Percentiles rank a stretch among this genome's conserved stretches.
phyloP scores from a whole-genome alignment of 371 early-diverging fungal species.

The Amoeboaphelidium occidentale region DNA sequence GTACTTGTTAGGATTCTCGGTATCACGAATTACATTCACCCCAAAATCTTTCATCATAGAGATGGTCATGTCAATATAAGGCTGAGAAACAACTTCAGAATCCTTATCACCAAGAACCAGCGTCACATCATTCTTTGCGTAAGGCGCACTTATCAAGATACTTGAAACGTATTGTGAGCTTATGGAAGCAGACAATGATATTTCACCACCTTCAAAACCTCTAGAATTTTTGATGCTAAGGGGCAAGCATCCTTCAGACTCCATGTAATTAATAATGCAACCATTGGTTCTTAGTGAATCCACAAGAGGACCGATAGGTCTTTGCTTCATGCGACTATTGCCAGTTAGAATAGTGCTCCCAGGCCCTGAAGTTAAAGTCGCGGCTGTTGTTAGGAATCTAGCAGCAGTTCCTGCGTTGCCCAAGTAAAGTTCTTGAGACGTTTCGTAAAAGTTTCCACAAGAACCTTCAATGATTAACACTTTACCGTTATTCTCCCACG shows the following conservation, averaged over 20 bases:
- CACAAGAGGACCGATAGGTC: constrained; percentile 76
- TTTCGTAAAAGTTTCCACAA: constrained; percentile 39
- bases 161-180: constrained; percentile 93
- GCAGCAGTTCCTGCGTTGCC: constrained; percentile 96
- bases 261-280: constrained; percentile 43
- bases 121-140: constrained; percentile 46
- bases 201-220: constrained; percentile 64
- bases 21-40: constrained; percentile 39
- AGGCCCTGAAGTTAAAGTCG: constrained; percentile 33
- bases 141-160: constrained; percentile 81
- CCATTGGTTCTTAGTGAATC: constrained; percentile 57
- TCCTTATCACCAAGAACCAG: constrained; percentile 42
- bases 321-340: constrained; percentile 89
- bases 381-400: constrained; percentile 75
- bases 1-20: constrained; percentile 40
- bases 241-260: constrained; percentile 63
- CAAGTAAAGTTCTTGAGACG: constrained; percentile 56
- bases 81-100: constrained; percentile 84
- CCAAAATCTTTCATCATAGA: constrained; percentile 73
- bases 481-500: constrained; percentile 78
- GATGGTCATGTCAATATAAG: constrained; percentile 94
- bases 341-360: constrained; percentile 54
- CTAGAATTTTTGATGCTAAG: constrained; percentile 34
- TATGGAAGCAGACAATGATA: constrained; percentile 69
- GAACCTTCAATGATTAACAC: constrained; percentile 40